Conservation (phyloP, 768 basidiomycete genomes). For the Lactarius vividus region DNA sequence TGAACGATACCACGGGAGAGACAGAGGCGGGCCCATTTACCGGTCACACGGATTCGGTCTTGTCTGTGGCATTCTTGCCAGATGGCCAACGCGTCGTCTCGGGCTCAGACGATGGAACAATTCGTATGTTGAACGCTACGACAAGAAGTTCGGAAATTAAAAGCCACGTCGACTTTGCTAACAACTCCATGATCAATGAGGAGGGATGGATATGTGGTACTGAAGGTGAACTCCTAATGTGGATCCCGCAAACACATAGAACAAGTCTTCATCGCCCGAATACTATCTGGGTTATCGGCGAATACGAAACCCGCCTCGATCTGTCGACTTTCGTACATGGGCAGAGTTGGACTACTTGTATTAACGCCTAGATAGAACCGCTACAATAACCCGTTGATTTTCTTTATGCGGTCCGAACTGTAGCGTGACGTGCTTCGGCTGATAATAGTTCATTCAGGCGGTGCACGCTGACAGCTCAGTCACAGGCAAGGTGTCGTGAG, state of each 20-base stretch:
- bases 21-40: neutral
- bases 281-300: neutral
- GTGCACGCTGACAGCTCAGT: no score
- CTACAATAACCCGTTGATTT: neutral
- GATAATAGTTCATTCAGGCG: no score
- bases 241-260: neutral
- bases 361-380: neutral
- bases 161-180: neutral
- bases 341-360: neutral
- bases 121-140: neutral
- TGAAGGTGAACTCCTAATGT: neutral
- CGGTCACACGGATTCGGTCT: neutral
- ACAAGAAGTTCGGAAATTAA: neutral
- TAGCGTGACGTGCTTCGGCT: no score
- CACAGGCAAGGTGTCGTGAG: no score
- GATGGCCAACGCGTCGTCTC: neutral
- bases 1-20: neutral
- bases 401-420: no score
- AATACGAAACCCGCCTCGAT: neutral
- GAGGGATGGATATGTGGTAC: neutral
- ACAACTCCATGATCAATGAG: neutral
- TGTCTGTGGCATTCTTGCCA: neutral
- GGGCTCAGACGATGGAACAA: neutral
- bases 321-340: neutral
- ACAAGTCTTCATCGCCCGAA: neutral